phyloP scores from a whole-genome alignment of 106 monocot species.

The Dioscorea zingiberensis region DNA sequence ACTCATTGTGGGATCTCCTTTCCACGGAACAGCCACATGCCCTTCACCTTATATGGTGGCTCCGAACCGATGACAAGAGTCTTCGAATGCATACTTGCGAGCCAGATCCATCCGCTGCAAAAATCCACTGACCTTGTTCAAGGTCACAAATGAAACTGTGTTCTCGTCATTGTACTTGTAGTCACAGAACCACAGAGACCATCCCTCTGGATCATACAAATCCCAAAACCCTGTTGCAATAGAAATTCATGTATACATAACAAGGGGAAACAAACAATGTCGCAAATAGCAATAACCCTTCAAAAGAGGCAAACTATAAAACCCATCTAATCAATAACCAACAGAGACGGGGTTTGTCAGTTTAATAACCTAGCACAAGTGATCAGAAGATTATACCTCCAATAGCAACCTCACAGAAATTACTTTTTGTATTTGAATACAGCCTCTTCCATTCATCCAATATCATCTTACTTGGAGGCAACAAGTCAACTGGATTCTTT shows the following conservation, averaged over 20 bases:
- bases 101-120: constrained; percentile 63
- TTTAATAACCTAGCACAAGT: too few relatives aligned
- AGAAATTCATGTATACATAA: too few relatives aligned
- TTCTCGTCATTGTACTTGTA: constrained; percentile 73
- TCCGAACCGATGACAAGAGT: constrained; percentile 56
- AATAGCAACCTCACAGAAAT: constrained; percentile 90
- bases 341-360: background rate
- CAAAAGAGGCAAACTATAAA: too few relatives aligned
- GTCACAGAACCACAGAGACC: constrained; percentile 67
- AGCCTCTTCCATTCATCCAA: constrained; percentile 97
- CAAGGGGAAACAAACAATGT: too few relatives aligned
- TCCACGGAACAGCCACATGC: constrained; percentile 65
- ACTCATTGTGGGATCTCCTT: constrained; percentile 53
- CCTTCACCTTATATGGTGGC: constrained; percentile 63
- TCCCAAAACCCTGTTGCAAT: constrained; percentile 81
- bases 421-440: constrained; percentile 92
- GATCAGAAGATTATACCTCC: constrained; percentile 44
- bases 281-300: too few relatives aligned
- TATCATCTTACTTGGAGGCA: constrained; percentile 92
- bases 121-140: constrained; percentile 68
- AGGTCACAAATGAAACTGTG: constrained; percentile 56
- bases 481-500: constrained; percentile 77
- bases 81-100: constrained; percentile 73
- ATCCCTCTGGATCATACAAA: constrained; percentile 65
- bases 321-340: too few relatives aligned